phyloP scores from a whole-genome alignment of 371 early-diverging fungal species.

The Mucor plumbeus region DNA sequence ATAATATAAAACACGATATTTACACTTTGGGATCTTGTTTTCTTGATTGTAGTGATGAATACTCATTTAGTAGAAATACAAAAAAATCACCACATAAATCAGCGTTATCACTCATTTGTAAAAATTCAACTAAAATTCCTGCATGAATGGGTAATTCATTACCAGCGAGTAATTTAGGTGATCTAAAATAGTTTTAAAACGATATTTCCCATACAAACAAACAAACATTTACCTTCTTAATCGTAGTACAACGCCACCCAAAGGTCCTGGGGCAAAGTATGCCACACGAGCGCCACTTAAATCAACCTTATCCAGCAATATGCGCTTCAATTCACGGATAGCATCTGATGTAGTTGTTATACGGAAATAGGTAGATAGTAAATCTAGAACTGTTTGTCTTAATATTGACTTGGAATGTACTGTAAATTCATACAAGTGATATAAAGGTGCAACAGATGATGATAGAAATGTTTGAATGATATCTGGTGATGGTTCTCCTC shows the following conservation, averaged over 20 bases:
- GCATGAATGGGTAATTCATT: conserved; percentile 62
- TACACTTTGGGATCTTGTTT: conserved; percentile 50
- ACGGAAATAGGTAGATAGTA: conserved; percentile 58
- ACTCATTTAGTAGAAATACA: conserved; percentile 75
- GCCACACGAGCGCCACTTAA: conserved; percentile 53
- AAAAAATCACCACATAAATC: conserved; percentile 77
- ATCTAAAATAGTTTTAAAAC: conserved; percentile 2
- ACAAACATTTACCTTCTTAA: conserved; percentile 32
- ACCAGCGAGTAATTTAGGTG: conserved; percentile 41
- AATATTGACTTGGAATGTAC: conserved; percentile 56
- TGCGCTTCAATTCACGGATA: conserved; percentile 54
- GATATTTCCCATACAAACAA: neutral
- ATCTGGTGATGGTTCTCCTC: conserved; percentile 69
- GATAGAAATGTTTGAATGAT: conserved; percentile 60
- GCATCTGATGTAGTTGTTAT: conserved; percentile 56
- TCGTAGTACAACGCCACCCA: conserved; percentile 60
- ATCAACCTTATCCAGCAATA: conserved; percentile 56
- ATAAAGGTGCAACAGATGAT: conserved; percentile 58
- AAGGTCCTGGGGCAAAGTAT: conserved; percentile 64
- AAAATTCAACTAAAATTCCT: conserved; percentile 64
- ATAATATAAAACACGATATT: neutral
- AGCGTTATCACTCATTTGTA: conserved; percentile 57
- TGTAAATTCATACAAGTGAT: conserved; percentile 66
- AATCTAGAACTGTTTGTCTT: conserved; percentile 53
- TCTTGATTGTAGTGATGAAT: conserved; percentile 55